Evolutionary conservation across 768 basidiomycete species (phyloP), one percentile per base, ranked within the genome.

Genomic region (Tulasnella sp.): DNA sequence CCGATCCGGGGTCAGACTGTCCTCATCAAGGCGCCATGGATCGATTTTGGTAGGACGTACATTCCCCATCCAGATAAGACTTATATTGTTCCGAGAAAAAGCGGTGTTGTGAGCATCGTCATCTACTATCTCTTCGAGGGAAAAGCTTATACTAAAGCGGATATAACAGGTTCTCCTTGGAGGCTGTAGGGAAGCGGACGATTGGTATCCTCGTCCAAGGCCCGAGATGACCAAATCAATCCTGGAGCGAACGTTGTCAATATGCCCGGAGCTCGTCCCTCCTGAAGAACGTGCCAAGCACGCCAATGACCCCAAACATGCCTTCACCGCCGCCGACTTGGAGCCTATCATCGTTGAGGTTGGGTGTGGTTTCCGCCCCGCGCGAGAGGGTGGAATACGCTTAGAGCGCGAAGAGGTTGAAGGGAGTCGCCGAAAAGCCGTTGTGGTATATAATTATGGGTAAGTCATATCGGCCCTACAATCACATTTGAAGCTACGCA

Each of bases 121-220:
- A 24, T 38, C 5, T 49, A 19, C 57, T 15, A 2, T 50, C 24
- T n/a, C n/a, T n/a, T n/a, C n/a, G n/a, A n/a, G 17, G 27, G 12
- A 19, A 17, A 25, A 3, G 9, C 17, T 19, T 17, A 22, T 9
- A 11, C n/a, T 50, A 27, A 38, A 4, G 42, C 25, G 19, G 25
- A 44, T 62, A 21, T 38, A 4, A 22, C 64, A 69, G 51, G 65
- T 80, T 12, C 66, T 87, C 50, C 67, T 86, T 0, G 84, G 86
- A 11, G 83, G 84, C 1, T 83, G 78, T 12, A 79, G 74, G 60
- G 72, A 68, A 0, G 69, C 71, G 0, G 68, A 87, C 53, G 85
- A 87, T 65, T 88, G 86, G 86, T 77, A 80, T 64, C 83, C 87
- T 0, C 70, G 70, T 2, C 78, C 84, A 2, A 79, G 85, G 9